Evolutionary conservation across 2,329 filamentous ascomycete genomes (phyloP).

Genomic region (Ascochyta lentis): DNA sequence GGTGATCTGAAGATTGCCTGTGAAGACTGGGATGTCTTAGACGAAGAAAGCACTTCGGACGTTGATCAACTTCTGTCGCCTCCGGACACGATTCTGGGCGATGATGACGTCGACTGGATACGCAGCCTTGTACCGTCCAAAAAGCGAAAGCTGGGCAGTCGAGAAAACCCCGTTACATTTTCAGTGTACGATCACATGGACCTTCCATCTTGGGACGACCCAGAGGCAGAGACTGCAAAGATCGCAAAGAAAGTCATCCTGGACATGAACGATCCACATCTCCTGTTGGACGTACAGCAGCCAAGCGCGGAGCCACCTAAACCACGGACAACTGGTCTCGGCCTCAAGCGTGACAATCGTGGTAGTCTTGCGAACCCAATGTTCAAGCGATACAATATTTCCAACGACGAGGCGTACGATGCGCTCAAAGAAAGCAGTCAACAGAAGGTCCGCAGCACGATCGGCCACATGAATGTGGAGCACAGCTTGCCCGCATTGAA

Average conservation of each 20-base stretch:
- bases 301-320: conserved; percentile 69
- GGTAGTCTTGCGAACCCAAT: conserved; percentile 76
- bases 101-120: conserved; percentile 43
- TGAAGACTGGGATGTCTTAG: conserved; percentile 78
- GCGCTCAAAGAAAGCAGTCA: conserved; percentile 95
- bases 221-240: conserved; percentile 73
- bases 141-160: conserved; percentile 65
- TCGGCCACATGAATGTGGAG: conserved; percentile 91
- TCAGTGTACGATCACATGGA: conserved; percentile 47
- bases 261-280: conserved; percentile 85
- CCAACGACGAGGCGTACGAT: conserved; percentile 95
- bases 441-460: conserved; percentile 90
- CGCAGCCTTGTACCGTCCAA: conserved; percentile 59
- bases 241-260: conserved; percentile 80
- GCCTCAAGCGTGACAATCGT: conserved; percentile 71
- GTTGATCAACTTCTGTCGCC: conserved; percentile 34
- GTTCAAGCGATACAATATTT: conserved; percentile 87
- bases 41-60: conserved; percentile 40
- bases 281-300: conserved; percentile 81
- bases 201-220: conserved; percentile 77
- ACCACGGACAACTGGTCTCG: conserved; percentile 55
- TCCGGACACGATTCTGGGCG: conserved; percentile 30
- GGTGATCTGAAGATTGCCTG: conserved; percentile 85
- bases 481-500: conserved; percentile 92
- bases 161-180: conserved; percentile 33